phyloP scores from a whole-genome alignment of 768 basidiomycete species.

The Termitomyces sp. region DNA sequence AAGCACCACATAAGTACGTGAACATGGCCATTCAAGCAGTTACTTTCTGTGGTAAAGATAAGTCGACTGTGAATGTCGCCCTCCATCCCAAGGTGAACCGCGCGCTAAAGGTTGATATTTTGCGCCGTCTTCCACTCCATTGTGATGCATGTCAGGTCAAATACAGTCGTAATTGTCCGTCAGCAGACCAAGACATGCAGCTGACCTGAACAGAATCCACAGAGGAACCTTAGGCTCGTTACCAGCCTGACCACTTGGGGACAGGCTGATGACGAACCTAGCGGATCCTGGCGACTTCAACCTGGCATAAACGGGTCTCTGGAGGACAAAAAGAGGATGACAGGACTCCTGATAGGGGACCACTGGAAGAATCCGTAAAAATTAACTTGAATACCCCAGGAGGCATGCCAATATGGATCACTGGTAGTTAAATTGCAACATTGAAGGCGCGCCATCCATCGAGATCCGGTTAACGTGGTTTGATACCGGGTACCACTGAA shows the following conservation, averaged over 20 bases:
- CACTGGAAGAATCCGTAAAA: not conserved
- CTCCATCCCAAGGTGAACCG: not conserved
- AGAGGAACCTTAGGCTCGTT: too few species aligned
- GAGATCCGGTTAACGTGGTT: too few species aligned
- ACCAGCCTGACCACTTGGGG: not conserved
- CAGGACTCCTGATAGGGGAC: too few species aligned
- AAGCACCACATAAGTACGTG: not conserved
- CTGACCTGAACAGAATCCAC: too few species aligned
- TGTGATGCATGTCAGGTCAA: not conserved
- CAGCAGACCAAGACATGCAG: not conserved
- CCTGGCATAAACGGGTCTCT: too few species aligned
- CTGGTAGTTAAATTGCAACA: too few species aligned
- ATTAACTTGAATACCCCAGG: not conserved
- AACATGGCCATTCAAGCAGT: not conserved
- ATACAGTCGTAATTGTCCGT: not conserved
- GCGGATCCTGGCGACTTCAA: not conserved
- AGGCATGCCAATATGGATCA: too few species aligned
- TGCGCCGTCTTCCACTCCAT: not conserved
- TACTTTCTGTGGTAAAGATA: not conserved
- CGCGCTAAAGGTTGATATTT: not conserved
- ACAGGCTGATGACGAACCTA: not conserved
- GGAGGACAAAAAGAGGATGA: too few species aligned
- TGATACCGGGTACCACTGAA: not conserved
- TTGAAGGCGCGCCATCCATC: too few species aligned
- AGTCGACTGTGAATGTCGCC: not conserved